A percentile compares a stretch with the other conserved stretches of the same genome.
phyloP scores from a whole-genome alignment of 164 flowering plant species.

The Vitis rupestris region DNA sequence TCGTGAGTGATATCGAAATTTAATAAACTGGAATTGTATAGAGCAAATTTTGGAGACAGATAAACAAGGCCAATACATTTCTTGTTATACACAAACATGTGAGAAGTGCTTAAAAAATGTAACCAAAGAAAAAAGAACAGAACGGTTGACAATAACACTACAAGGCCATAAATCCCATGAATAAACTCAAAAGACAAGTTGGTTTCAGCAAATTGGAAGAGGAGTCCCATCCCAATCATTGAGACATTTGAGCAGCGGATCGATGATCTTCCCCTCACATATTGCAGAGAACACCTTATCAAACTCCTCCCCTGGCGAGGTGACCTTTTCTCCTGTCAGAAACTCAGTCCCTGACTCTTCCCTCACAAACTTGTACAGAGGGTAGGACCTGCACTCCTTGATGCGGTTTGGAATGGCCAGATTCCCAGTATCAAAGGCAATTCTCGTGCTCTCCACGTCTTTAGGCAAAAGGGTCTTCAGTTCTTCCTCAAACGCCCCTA shows the following conservation, averaged over 20 bases:
- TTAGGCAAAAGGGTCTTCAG: conserved; percentile 48
- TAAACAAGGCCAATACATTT: too few relatives aligned
- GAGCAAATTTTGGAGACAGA: too few relatives aligned
- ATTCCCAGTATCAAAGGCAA: conserved; percentile 30
- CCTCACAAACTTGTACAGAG: conserved; percentile 56
- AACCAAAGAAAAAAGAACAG: too few relatives aligned
- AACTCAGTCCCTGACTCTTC: conserved; percentile 38
- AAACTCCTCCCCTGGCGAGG: conserved; percentile 55
- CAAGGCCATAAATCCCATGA: too few relatives aligned
- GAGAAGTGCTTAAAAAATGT: too few relatives aligned
- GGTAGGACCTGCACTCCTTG: conserved; percentile 59
- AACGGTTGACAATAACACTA: too few relatives aligned
- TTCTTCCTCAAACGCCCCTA: conserved; percentile 52
- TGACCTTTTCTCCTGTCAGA: conserved; percentile 49
- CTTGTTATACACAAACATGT: too few relatives aligned
- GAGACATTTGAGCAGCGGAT: conserved; percentile 52
- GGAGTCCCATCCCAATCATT: conserved; percentile 62
- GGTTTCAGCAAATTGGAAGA: conserved; percentile 41
- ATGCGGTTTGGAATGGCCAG: conserved; percentile 37
- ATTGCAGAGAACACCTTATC: conserved; percentile 58
- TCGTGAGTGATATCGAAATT: too few relatives aligned
- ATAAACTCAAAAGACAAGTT: too few relatives aligned
- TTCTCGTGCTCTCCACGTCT: conserved; percentile 46
- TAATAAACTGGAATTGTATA: too few relatives aligned
- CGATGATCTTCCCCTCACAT: conserved; percentile 49